Evolutionary conservation across 768 basidiomycete genomes (phyloP).

Genomic region (Floccularia luteovirens): DNA sequence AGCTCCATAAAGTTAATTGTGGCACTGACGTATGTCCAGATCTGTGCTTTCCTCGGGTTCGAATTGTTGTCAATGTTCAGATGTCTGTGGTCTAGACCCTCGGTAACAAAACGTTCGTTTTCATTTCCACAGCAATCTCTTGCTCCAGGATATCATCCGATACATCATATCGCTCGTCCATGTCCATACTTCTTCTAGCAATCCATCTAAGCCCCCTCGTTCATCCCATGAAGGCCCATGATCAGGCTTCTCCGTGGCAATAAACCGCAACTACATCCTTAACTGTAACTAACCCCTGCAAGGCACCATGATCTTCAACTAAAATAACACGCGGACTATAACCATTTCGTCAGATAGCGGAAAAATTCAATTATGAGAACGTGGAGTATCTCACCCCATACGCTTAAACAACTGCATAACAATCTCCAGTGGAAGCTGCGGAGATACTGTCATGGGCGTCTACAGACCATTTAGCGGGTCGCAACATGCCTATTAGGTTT

Average conservation of each 20-base stretch:
- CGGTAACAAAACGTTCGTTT: background rate
- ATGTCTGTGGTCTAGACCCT: too few relatives aligned
- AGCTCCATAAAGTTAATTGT: too few relatives aligned
- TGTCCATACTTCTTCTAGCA: conserved; percentile 55
- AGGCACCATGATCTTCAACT: conserved; percentile 77
- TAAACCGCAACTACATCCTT: conserved; percentile 94
- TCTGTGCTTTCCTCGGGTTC: too few relatives aligned
- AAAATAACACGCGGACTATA: conserved; percentile 91
- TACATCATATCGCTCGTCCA: conserved; percentile 34
- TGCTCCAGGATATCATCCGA: conserved; percentile 27
- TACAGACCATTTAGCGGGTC: conserved; percentile 21
- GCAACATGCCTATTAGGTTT: conserved; percentile 1
- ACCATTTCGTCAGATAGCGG: conserved; percentile 3
- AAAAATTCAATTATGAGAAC: conserved; percentile 5
- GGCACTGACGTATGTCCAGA: too few relatives aligned
- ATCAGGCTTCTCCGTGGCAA: conserved; percentile 49
- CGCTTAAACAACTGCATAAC: conserved; percentile 97
- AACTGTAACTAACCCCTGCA: conserved; percentile 87
- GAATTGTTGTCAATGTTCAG: too few relatives aligned
- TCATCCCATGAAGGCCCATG: conserved; percentile 52
- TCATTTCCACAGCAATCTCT: conserved; percentile 27
- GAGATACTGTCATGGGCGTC: conserved; percentile 92
- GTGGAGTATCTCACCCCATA: conserved; percentile 71
- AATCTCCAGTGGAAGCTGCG: conserved; percentile 89
- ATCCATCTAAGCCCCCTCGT: conserved; percentile 55